Evolutionary conservation across 2,329 filamentous ascomycete genomes (phyloP).

Genomic region (Fusarium stilboides): DNA sequence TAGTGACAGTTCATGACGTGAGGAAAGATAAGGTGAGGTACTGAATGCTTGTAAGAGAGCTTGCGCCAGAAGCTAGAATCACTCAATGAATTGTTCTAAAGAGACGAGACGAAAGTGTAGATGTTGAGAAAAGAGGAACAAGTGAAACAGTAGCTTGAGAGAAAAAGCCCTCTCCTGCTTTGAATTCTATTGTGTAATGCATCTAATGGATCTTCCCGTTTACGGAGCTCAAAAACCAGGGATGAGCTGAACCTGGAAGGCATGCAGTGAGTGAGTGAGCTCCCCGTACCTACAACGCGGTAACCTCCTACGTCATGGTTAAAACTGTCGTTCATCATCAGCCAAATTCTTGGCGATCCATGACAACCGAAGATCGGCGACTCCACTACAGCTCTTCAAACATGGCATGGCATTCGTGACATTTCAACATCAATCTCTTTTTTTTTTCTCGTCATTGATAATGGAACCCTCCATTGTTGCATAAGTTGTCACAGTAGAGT

Average conservation of each 20-base stretch:
- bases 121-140: constrained; percentile 3
- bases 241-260: constrained; percentile 2
- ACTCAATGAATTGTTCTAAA: constrained; percentile 22
- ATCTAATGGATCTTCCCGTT: constrained; percentile 32
- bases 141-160: neutral
- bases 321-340: constrained; percentile 25
- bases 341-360: constrained; percentile 39
- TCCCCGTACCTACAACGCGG: constrained; percentile 14
- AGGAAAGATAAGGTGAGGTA: constrained; percentile 19
- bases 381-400: constrained; percentile 30
- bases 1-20: constrained; percentile 30
- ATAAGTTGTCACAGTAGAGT: neutral
- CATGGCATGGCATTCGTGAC: constrained; percentile 15
- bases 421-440: constrained; percentile 9
- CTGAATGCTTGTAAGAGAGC: constrained; percentile 7
- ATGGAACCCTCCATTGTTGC: neutral
- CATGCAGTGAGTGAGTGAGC: neutral
- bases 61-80: neutral
- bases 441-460: constrained; percentile 23
- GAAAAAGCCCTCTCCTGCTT: constrained; percentile 4
- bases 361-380: constrained; percentile 36
- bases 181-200: constrained; percentile 34
- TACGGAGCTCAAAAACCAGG: constrained; percentile 37
- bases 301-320: constrained; percentile 37
- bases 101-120: too few relatives aligned